Evolutionary conservation across 305 asterid species (phyloP), one percentile per base, ranked within the genome.

Genomic region (Withania somnifera): DNA sequence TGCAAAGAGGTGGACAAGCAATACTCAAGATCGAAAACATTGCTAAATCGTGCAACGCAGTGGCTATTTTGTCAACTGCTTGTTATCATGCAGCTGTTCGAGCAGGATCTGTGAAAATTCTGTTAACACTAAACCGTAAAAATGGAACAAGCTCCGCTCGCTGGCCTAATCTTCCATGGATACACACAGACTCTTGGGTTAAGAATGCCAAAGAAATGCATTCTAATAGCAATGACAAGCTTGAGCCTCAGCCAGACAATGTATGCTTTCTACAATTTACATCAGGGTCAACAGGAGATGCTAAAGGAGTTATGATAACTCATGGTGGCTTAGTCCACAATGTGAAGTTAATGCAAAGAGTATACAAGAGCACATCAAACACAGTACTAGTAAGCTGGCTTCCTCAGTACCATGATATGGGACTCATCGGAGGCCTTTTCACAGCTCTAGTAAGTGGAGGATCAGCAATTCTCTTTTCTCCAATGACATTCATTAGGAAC

Each of bases 341-440:
- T 13, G 94, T 91, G 87, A 92, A 91, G 89, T 87, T 93, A 54
- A 93, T 93, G 98, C 80, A 90, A 63, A 89, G 82, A 84, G 87
- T 88, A 80, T 93, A 92, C 86, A 88, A 63, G 81, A 93, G 97
- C 91, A 93, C 98, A 53, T 90, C 98, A 24, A 90, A 84, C 82
- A 93, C 98, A 17, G 94, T 93, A 8, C 87, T 93, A 7, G 87
- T 93, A 82, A 93, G 98, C 82, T 93, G 98, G 97, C 95, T 93
- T 82, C 98, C 97, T 3, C 97, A 93, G 60, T 93, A 93, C 79
- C 98, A 93, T 82, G 97, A 92, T 87, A 93, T 93, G 98, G 98
- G 98, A 52, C 83, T 93, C 64, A 93, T 93, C n/a, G 98, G 98
- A 2, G 98, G 98, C 61, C 90, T 93, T 71, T 93, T 93, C 86